Percentiles rank a stretch among this genome's conserved stretches.
Evolutionary conservation across 2,329 filamentous ascomycete species (phyloP).

Genomic region (Ceratocystis papillata): DNA sequence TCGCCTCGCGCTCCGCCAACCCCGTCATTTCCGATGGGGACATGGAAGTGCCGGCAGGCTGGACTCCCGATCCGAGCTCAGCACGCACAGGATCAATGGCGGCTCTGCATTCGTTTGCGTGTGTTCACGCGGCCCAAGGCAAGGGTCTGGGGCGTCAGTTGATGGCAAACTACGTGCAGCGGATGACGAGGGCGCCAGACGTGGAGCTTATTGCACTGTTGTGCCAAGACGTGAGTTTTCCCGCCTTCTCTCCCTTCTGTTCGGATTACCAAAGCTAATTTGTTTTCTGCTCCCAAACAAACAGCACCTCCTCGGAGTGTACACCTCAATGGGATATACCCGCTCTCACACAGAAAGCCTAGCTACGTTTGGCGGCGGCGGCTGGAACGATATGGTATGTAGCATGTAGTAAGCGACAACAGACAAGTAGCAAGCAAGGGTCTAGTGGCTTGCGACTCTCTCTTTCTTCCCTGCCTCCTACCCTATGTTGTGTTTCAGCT

Average conservation of each 20-base stretch:
- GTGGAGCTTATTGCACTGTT: constrained; percentile 66
- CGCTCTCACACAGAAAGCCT: constrained; percentile 54
- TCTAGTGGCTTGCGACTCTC: too few relatives aligned
- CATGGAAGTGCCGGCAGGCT: constrained; percentile 63
- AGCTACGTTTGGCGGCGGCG: constrained; percentile 63
- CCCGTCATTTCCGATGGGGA: constrained; percentile 58
- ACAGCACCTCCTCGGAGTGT: constrained; percentile 59
- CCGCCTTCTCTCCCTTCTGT: background rate
- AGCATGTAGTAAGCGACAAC: background rate
- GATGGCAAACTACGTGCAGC: constrained; percentile 65
- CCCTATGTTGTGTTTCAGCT: too few relatives aligned
- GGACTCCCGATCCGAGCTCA: constrained; percentile 39
- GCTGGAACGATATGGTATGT: constrained; percentile 71
- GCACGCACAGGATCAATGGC: constrained; percentile 53
- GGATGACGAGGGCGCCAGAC: constrained; percentile 58
- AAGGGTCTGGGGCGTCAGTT: constrained; percentile 63
- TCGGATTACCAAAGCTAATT: constrained; percentile 3
- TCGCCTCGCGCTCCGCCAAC: constrained; percentile 59
- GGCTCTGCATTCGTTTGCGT: constrained; percentile 70
- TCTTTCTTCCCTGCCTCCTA: too few relatives aligned
- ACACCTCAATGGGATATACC: constrained; percentile 62
- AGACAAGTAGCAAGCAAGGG: too few relatives aligned
- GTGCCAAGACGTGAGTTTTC: constrained; percentile 52
- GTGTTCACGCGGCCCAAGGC: constrained; percentile 63
- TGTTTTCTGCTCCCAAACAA: background rate